Conservation (phyloP, 148 eudicot species). For the Spergularia bocconei region DNA sequence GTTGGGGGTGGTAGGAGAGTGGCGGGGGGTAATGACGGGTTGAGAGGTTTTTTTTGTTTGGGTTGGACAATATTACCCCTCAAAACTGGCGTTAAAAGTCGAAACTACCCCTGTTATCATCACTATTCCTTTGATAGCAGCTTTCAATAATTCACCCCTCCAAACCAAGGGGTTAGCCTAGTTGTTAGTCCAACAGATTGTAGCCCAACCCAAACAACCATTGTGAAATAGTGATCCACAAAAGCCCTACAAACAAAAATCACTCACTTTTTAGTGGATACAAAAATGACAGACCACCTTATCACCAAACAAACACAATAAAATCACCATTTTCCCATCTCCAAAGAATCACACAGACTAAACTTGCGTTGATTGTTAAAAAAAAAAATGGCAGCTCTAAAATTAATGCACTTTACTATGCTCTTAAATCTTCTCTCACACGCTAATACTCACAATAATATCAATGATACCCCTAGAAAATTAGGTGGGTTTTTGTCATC, state of each 20-base stretch:
- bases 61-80: too few relatives aligned
- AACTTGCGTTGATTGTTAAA: background rate
- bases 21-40: too few relatives aligned
- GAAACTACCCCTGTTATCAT: too few relatives aligned
- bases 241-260: background rate
- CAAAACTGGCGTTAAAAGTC: too few relatives aligned
- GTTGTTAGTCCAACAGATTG: too few relatives aligned
- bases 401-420: constrained; percentile 20
- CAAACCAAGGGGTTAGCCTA: too few relatives aligned
- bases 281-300: background rate
- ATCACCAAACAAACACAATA: too few relatives aligned
- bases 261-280: background rate
- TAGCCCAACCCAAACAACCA: too few relatives aligned
- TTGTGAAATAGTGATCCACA: background rate
- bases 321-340: background rate
- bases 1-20: too few relatives aligned
- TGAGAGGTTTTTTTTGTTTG: too few relatives aligned
- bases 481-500: background rate
- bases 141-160: too few relatives aligned
- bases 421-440: constrained; percentile 22
- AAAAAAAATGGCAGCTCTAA: constrained; percentile 20
- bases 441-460: background rate
- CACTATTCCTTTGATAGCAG: too few relatives aligned
- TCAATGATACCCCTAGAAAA: background rate
- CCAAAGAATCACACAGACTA: background rate